These are phyloP conservation scores for Cudoniella acicularis DNA, from an alignment of 495 filamentous ascomycete genomes.

Conservation along the genomic window DNA sequence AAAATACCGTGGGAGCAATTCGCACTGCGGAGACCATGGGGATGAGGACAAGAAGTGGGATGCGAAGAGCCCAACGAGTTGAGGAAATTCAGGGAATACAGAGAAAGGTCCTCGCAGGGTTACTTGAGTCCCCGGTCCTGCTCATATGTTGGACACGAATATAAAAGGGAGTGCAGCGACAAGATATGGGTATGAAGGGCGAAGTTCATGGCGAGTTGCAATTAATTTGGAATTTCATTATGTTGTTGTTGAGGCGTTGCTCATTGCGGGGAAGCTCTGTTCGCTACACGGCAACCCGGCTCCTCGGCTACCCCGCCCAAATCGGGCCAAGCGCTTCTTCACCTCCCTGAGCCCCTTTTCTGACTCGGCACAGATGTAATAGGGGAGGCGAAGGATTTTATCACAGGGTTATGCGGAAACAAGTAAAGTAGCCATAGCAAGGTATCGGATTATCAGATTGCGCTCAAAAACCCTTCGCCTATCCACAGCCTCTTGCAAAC, in stretches of 20 bases:
- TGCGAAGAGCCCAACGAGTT: too few species aligned
- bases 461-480: slow-evolving; percentile 2
- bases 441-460: too few species aligned
- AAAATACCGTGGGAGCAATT: slow-evolving; percentile 49
- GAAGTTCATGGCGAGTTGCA: not conserved
- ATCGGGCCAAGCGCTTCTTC: not conserved
- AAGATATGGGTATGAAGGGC: not conserved
- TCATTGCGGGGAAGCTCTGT: not conserved
- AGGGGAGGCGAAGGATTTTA: too few species aligned
- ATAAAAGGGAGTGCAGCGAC: too few species aligned
- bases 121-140: too few species aligned
- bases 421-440: too few species aligned
- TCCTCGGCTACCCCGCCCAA: not conserved
- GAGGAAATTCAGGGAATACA: not conserved
- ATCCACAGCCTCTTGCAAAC: slow-evolving; percentile 14
- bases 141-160: too few species aligned
- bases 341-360: not conserved
- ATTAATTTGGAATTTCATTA: not conserved
- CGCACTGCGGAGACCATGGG: slow-evolving; percentile 36
- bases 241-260: not conserved
- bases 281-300: not conserved
- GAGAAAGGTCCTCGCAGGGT: not conserved
- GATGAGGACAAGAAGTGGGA: not conserved
- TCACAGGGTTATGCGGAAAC: too few species aligned
- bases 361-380: not conserved